A percentile compares a stretch with the other conserved stretches of the same genome.
phyloP scores from a whole-genome alignment of 495 filamentous ascomycete genomes.

The Aspergillus nidulans region DNA sequence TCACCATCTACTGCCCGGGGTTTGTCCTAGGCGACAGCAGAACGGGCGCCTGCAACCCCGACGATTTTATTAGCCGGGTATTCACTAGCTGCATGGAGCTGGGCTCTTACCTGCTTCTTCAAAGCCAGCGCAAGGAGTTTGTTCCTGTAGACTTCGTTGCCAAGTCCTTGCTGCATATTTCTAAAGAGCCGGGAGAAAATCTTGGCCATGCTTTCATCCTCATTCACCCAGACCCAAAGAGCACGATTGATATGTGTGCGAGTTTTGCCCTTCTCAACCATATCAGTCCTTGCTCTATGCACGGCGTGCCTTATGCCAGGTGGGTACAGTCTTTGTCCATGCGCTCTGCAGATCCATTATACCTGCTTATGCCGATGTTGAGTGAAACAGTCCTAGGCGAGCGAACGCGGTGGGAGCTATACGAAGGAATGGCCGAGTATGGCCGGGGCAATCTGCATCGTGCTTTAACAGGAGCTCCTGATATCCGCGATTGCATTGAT shows the following conservation, averaged over 20 bases:
- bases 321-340: conserved; percentile 3
- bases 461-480: background rate
- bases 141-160: conserved; percentile 18
- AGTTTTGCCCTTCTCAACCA: background rate
- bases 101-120: conserved; percentile 12
- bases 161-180: conserved; percentile 6
- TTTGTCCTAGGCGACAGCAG: conserved; percentile 11
- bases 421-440: conserved; percentile 8
- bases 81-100: conserved; percentile 3
- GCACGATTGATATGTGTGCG: background rate
- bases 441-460: background rate
- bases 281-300: background rate
- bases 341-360: background rate
- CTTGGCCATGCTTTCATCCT: background rate
- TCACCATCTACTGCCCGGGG: conserved; percentile 15
- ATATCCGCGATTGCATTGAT: background rate
- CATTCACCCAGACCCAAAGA: background rate
- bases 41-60: conserved; percentile 14
- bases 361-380: conserved; percentile 5
- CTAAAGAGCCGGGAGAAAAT: background rate
- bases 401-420: conserved; percentile 8
- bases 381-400: conserved; percentile 2
- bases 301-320: background rate
- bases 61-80: conserved; percentile 17
- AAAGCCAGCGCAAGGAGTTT: conserved; percentile 10